These are phyloP conservation scores for Cadophora luteo-olivacea DNA, from an alignment of 2,329 filamentous ascomycete genomes.

Conservation along the genomic window DNA sequence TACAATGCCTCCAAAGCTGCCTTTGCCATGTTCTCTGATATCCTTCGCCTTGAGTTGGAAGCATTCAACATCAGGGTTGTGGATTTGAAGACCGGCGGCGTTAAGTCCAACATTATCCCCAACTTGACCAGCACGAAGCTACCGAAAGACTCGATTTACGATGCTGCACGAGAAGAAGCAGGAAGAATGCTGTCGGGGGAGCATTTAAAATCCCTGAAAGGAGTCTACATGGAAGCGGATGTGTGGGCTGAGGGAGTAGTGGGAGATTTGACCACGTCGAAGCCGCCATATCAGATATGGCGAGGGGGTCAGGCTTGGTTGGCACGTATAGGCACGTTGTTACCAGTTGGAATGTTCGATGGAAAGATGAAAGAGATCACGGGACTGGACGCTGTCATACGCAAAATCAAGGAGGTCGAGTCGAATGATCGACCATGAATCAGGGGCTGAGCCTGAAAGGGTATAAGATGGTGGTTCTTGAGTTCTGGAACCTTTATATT, in stretches of 20 bases:
- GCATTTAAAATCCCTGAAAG: constrained; percentile 6
- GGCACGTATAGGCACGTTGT: constrained; percentile 21
- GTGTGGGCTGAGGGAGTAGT: constrained; percentile 30
- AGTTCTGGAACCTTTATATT: too few species aligned
- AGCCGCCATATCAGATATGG: constrained; percentile 28
- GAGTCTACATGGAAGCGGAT: constrained; percentile 20
- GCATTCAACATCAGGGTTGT: constrained; percentile 36
- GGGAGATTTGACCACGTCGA: constrained; percentile 27
- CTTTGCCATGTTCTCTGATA: constrained; percentile 34
- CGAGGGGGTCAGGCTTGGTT: constrained; percentile 23
- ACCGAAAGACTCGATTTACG: constrained; percentile 30
- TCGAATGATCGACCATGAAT: background rate
- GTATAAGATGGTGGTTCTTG: too few species aligned
- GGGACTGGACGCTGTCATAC: constrained; percentile 26
- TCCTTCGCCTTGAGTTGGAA: constrained; percentile 31
- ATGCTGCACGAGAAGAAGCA: constrained; percentile 14
- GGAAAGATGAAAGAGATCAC: constrained; percentile 36
- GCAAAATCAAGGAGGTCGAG: background rate
- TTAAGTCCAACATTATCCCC: constrained; percentile 23
- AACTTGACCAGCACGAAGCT: constrained; percentile 12
- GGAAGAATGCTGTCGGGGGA: constrained; percentile 24
- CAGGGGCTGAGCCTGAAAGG: background rate
- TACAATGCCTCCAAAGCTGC: constrained; percentile 38
- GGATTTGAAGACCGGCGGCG: constrained; percentile 33
- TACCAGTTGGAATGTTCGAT: constrained; percentile 31